These are phyloP conservation scores for Candida verbasci DNA, from an alignment of 805 yeast genomes.

Conservation along the genomic window DNA sequence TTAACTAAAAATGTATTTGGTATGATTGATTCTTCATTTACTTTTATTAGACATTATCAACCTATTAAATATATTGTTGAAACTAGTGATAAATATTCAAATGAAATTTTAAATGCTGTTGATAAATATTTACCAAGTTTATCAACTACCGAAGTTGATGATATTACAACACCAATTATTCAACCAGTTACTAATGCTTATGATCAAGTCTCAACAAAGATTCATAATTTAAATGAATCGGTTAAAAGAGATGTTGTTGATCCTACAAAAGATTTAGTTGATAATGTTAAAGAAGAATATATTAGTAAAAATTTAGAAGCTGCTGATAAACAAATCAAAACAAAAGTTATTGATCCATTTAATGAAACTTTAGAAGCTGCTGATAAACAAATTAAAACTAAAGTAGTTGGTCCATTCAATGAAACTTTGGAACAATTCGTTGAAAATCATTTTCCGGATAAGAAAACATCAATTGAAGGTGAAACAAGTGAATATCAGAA, in stretches of 20 bases:
- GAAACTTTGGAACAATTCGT: slow-evolving; percentile 44
- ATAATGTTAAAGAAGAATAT: slow-evolving; percentile 46
- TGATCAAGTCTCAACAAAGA: slow-evolving; percentile 11
- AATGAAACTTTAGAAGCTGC: too few species aligned
- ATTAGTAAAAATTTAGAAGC: slow-evolving; percentile 1
- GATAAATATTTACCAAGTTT: slow-evolving; percentile 59
- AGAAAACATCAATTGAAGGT: slow-evolving; percentile 37
- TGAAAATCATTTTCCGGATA: slow-evolving; percentile 41
- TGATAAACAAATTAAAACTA: too few species aligned
- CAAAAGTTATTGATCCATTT: too few species aligned
- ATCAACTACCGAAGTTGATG: slow-evolving; percentile 49
- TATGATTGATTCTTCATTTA: slow-evolving; percentile 25
- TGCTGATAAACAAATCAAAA: slow-evolving; percentile 20
- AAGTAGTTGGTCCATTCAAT: slow-evolving; percentile 63
- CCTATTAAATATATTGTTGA: slow-evolving; percentile 43
- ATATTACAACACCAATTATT: slow-evolving; percentile 44
- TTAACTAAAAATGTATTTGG: slow-evolving; percentile 29
- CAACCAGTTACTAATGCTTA: slow-evolving; percentile 46
- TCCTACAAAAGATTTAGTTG: slow-evolving; percentile 48
- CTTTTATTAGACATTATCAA: slow-evolving; percentile 17
- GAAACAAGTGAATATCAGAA: slow-evolving; percentile 56
- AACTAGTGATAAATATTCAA: slow-evolving; percentile 50
- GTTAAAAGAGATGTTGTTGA: slow-evolving; percentile 21
- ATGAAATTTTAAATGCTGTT: slow-evolving; percentile 48
- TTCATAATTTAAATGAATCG: slow-evolving; percentile 9